Evolutionary conservation across 345 rosid genomes (phyloP).

Genomic region (Hibiscus syriacus): DNA sequence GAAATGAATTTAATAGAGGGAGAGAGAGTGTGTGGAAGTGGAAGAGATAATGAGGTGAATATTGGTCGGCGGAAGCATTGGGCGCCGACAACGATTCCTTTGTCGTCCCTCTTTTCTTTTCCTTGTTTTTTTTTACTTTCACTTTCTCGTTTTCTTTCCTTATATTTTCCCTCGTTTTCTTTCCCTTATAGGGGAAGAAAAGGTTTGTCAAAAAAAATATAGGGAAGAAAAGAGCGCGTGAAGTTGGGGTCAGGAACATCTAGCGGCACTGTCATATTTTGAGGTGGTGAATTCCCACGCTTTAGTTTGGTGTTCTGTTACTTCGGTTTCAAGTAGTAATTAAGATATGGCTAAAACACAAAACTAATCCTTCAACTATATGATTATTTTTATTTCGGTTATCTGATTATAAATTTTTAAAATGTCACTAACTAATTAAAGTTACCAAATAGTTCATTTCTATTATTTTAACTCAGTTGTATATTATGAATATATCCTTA

Average conservation of each 20-base stretch:
- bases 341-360: too few species aligned
- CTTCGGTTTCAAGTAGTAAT: too few species aligned
- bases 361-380: too few species aligned
- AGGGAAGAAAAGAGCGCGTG: not conserved
- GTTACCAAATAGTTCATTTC: too few species aligned
- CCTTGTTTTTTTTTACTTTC: not conserved
- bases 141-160: not conserved
- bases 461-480: too few species aligned
- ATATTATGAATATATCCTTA: too few species aligned
- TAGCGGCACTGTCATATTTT: constrained; percentile 6
- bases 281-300: not conserved
- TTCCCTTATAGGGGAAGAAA: too few species aligned
- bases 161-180: not conserved
- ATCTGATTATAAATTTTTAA: too few species aligned
- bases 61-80: constrained; percentile 46
- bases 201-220: too few species aligned
- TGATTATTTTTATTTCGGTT: too few species aligned
- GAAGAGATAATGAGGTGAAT: constrained; percentile 20
- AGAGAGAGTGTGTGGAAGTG: constrained; percentile 11
- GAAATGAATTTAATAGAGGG: not conserved
- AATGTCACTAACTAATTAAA: too few species aligned
- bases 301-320: not conserved
- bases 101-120: constrained; percentile 12
- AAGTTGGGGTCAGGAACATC: not conserved
- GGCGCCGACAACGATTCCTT: constrained; percentile 53